Conservation (phyloP, 106 monocot genomes). For the Dendrobium officinale region DNA sequence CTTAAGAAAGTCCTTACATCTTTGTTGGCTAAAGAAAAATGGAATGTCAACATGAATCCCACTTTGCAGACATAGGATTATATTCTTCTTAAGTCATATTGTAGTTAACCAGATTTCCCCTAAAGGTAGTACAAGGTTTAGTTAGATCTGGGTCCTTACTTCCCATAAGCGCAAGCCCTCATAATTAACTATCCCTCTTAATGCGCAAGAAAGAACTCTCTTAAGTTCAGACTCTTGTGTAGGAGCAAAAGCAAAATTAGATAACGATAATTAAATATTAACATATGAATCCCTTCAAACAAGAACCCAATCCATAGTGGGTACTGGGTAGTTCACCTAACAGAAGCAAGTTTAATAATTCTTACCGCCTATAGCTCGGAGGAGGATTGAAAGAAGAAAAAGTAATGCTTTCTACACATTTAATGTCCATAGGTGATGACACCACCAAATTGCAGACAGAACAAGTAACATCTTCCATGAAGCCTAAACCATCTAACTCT, state of each 20-base stretch:
- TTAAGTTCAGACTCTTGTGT: not conserved
- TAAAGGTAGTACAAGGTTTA: too few species aligned
- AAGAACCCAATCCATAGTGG: not conserved
- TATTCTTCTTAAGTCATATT: too few species aligned
- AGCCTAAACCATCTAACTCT: slow-evolving; percentile 74
- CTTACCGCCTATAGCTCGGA: slow-evolving; percentile 87
- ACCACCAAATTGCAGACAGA: slow-evolving; percentile 47
- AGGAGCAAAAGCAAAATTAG: not conserved
- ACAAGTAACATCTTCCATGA: slow-evolving; percentile 69
- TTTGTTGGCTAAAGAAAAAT: too few species aligned
- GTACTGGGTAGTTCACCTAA: not conserved
- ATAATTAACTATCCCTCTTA: too few species aligned
- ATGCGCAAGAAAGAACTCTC: too few species aligned
- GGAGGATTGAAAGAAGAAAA: slow-evolving; percentile 98
- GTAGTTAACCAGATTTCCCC: too few species aligned
- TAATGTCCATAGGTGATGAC: slow-evolving; percentile 42
- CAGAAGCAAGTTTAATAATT: not conserved
- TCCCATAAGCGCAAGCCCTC: too few species aligned
- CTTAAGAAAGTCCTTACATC: too few species aligned
- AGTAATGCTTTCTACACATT: slow-evolving; percentile 66
- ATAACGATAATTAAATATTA: not conserved
- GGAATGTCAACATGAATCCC: too few species aligned
- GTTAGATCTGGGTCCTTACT: too few species aligned
- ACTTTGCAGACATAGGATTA: too few species aligned
- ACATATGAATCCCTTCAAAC: not conserved